phyloP scores from a whole-genome alignment of 768 basidiomycete genomes.

The Suillus plorans region DNA sequence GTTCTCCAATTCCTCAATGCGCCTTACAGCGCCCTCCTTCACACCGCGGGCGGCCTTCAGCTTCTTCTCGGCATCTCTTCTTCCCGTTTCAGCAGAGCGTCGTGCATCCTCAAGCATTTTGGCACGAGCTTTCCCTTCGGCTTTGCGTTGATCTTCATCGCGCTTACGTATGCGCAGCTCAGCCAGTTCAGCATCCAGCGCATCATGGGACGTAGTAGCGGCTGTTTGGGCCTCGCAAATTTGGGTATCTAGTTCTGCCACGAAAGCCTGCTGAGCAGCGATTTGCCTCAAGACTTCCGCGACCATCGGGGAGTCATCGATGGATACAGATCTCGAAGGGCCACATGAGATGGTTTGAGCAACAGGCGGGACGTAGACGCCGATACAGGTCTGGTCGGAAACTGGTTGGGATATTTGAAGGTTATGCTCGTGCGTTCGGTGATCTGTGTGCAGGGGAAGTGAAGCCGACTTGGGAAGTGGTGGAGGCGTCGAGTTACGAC shows the following conservation, averaged over 20 bases:
- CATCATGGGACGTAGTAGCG: slow-evolving; percentile 58
- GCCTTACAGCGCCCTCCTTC: slow-evolving; percentile 60
- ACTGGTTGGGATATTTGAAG: slow-evolving; percentile 25
- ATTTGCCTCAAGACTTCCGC: slow-evolving; percentile 79
- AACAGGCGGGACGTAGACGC: slow-evolving; percentile 27
- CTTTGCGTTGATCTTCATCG: slow-evolving; percentile 75
- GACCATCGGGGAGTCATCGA: slow-evolving; percentile 69
- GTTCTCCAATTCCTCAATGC: slow-evolving; percentile 57
- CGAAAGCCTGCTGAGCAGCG: slow-evolving; percentile 54
- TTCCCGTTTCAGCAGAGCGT: slow-evolving; percentile 75
- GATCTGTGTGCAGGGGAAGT: slow-evolving; percentile 67
- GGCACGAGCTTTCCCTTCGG: slow-evolving; percentile 79
- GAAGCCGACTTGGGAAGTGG: slow-evolving; percentile 83
- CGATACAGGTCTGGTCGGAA: slow-evolving; percentile 26
- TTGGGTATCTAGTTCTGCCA: slow-evolving; percentile 69
- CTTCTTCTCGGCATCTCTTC: slow-evolving; percentile 87
- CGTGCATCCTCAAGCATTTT: slow-evolving; percentile 86
- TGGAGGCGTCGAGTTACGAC: slow-evolving; percentile 74
- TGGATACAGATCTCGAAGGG: slow-evolving; percentile 23
- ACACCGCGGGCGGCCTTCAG: slow-evolving; percentile 66
- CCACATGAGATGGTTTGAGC: slow-evolving; percentile 23
- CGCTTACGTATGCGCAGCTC: slow-evolving; percentile 72
- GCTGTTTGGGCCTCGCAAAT: slow-evolving; percentile 58
- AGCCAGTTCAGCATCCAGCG: slow-evolving; percentile 73
- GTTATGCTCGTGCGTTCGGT: slow-evolving; percentile 28